These are phyloP conservation scores for Aureobasidium sp. DNA, from an alignment of 2,329 filamentous ascomycete species.

Conservation along the genomic window DNA sequence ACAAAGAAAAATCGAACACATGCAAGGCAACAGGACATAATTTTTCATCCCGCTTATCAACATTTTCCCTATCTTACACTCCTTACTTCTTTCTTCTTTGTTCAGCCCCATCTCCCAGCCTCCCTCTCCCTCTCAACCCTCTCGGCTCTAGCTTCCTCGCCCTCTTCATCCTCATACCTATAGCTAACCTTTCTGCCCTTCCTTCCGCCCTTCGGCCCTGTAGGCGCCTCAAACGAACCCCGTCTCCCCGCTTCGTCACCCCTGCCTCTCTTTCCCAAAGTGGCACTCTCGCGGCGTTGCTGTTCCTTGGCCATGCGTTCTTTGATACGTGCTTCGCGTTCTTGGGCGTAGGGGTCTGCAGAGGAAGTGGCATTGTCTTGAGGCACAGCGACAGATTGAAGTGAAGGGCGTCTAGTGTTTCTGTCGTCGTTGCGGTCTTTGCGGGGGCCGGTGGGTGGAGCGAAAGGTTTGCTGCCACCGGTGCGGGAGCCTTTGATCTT, in stretches of 20 bases:
- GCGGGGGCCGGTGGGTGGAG: conserved; percentile 33
- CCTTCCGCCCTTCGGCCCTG: conserved; percentile 44
- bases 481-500: conserved; percentile 38
- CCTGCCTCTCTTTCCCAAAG: conserved; percentile 31
- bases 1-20: not conserved
- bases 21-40: not conserved
- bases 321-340: conserved; percentile 26
- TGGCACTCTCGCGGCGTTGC: conserved; percentile 51
- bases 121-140: conserved; percentile 50
- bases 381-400: conserved; percentile 5
- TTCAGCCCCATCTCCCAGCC: conserved; percentile 30
- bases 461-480: conserved; percentile 19
- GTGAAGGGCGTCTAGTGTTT: conserved; percentile 12
- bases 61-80: not conserved
- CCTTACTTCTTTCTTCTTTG: too few relatives aligned
- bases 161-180: conserved; percentile 40
- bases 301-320: conserved; percentile 58
- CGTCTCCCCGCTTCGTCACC: conserved; percentile 8
- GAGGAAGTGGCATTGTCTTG: conserved; percentile 16
- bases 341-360: conserved; percentile 28
- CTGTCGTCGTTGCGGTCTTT: conserved; percentile 19
- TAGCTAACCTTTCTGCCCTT: conserved; percentile 27
- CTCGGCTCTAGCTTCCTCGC: conserved; percentile 27
- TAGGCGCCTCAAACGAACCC: conserved; percentile 34
- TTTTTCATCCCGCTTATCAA: not conserved